These are phyloP conservation scores for Euryodendron excelsum DNA, from an alignment of 148 eudicot genomes.

Conservation along the genomic window DNA sequence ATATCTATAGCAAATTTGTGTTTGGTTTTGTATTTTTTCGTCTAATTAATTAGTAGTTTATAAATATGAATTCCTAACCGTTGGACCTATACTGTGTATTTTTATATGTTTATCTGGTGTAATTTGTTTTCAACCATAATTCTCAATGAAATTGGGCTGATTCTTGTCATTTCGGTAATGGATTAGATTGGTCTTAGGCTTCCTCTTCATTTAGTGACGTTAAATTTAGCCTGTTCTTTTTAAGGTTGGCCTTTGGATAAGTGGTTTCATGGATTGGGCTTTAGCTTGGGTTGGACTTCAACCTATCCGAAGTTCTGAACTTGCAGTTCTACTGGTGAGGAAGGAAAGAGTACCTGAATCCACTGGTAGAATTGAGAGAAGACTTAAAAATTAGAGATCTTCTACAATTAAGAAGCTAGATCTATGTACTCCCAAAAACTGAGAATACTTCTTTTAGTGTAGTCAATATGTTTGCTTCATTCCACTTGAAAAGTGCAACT, in stretches of 20 bases:
- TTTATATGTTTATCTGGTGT: not conserved
- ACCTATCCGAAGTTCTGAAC: not conserved
- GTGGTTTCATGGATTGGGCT: slow-evolving; percentile 8
- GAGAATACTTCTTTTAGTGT: not conserved
- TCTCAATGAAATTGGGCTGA: too few relatives aligned
- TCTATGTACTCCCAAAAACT: not conserved
- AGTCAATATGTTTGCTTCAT: not conserved
- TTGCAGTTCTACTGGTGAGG: slow-evolving; percentile 4
- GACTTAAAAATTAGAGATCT: not conserved
- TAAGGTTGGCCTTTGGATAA: slow-evolving; percentile 7
- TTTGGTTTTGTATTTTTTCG: not conserved
- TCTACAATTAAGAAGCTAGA: not conserved
- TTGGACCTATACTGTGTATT: not conserved
- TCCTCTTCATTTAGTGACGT: not conserved
- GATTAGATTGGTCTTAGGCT: not conserved
- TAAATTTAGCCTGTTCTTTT: slow-evolving; percentile 1
- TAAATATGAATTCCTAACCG: not conserved
- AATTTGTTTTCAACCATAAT: slow-evolving; percentile 1
- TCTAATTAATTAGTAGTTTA: not conserved
- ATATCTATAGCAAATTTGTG: not conserved
- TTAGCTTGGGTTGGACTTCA: slow-evolving; percentile 8
- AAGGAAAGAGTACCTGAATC: slow-evolving; percentile 11
- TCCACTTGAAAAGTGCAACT: slow-evolving; percentile 2
- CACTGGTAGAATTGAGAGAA: not conserved
- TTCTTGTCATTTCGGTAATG: not conserved